Evolutionary conservation across 495 filamentous ascomycete species (phyloP), one percentile per base, ranked within the genome.

Genomic region (Lineolata rhizophorae): DNA sequence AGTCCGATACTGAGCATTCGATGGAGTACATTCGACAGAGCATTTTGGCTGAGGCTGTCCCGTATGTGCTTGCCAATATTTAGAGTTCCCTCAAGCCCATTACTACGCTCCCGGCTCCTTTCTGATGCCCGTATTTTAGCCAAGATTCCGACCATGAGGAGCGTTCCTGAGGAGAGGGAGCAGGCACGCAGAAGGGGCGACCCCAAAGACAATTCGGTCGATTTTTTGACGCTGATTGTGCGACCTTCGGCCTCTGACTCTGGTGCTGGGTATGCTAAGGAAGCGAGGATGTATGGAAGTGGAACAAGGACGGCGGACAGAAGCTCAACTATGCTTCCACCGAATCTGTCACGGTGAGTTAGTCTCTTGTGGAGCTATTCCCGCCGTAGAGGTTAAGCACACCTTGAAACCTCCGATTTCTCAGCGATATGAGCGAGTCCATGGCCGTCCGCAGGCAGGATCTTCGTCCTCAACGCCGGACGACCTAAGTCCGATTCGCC

Each of bases 1-100:
- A 72, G 40, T 14, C 53, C 57, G 19, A 70, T 44, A 12, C 47
- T 48, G 10, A 53, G 16, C 5, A 46, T 42, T 16, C 47, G 49
- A 24, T 28, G 36, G 5, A 43, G 15, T 16, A 34, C 35, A n/a
- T 33, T n/a, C n/a, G n/a, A n/a, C n/a, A n/a, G n/a, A n/a, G n/a
- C n/a, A n/a, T n/a, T n/a, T n/a, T n/a, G n/a, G n/a, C n/a, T n/a
- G n/a, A n/a, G n/a, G n/a, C n/a, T n/a, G n/a, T n/a, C n/a, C n/a
- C n/a, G n/a, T n/a, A n/a, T n/a, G n/a, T n/a, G n/a, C n/a, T n/a
- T n/a, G n/a, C n/a, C n/a, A n/a, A n/a, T n/a, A n/a, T n/a, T n/a
- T n/a, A n/a, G n/a, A n/a, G n/a, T n/a, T n/a, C n/a, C n/a, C n/a
- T n/a, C n/a, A n/a, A n/a, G n/a, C n/a, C n/a, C n/a, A n/a, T 48